phyloP scores from a whole-genome alignment of 192 early-diverging fungal genomes.

The Mortierella antarctica region DNA sequence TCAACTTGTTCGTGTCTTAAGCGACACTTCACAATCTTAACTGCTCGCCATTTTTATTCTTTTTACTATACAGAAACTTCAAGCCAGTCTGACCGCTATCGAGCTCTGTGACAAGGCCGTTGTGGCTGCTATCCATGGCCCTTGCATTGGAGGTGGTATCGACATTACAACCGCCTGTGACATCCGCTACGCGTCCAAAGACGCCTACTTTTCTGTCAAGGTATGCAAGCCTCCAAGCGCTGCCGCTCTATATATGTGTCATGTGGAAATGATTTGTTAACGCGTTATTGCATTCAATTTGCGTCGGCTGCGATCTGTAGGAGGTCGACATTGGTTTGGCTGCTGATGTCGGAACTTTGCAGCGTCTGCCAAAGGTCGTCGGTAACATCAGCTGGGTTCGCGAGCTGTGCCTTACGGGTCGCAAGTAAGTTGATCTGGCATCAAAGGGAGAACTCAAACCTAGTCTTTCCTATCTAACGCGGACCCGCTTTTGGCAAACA shows the following conservation, averaged over 20 bases:
- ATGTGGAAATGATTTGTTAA: neutral
- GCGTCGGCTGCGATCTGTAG: slow-evolving; percentile 25
- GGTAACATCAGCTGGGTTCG: slow-evolving; percentile 92
- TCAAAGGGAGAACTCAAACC: neutral
- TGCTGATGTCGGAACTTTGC: slow-evolving; percentile 93
- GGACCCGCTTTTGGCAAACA: slow-evolving; percentile 5
- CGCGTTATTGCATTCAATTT: neutral
- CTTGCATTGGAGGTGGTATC: slow-evolving; percentile 88
- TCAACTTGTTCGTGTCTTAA: neutral
- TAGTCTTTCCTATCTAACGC: neutral
- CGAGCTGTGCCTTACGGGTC: slow-evolving; percentile 89
- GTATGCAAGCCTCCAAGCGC: slow-evolving; percentile 23
- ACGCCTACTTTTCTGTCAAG: slow-evolving; percentile 88
- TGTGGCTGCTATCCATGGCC: slow-evolving; percentile 87
- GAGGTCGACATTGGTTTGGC: slow-evolving; percentile 95
- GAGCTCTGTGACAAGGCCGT: slow-evolving; percentile 91
- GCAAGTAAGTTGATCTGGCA: slow-evolving; percentile 58
- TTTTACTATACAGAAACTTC: slow-evolving; percentile 51
- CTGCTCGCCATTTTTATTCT: neutral
- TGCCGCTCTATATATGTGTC: neutral
- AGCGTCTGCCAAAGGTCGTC: slow-evolving; percentile 94
- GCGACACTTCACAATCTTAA: neutral
- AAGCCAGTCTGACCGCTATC: slow-evolving; percentile 79
- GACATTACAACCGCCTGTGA: slow-evolving; percentile 94
- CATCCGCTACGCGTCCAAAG: slow-evolving; percentile 82